A percentile compares a stretch with the other conserved stretches of the same genome.
Conservation (phyloP, 345 rosid genomes). For the Stellera chamaejasme region DNA sequence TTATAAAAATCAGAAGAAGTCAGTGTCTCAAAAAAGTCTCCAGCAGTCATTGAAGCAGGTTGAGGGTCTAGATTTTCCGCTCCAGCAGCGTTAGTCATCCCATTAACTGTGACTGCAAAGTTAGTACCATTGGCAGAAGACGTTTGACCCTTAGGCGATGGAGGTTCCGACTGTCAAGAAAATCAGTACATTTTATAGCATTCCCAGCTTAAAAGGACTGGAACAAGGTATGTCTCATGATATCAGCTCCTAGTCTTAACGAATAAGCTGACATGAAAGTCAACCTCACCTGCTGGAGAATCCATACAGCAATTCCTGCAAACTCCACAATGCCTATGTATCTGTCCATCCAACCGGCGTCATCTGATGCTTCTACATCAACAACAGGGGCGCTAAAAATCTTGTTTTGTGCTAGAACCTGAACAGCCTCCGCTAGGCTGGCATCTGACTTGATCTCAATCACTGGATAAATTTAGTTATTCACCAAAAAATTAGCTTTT, state of each 20-base stretch:
- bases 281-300: conserved; percentile 63
- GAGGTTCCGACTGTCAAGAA: conserved; percentile 60
- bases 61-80: conserved; percentile 44
- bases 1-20: conserved; percentile 70
- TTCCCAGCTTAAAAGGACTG: not conserved
- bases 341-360: conserved; percentile 80
- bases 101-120: conserved; percentile 36
- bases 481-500: too few species aligned
- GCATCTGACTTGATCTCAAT: conserved; percentile 74
- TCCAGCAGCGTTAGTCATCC: conserved; percentile 31
- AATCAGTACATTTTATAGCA: not conserved
- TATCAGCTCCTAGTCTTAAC: too few species aligned
- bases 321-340: conserved; percentile 86
- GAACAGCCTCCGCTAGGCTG: conserved; percentile 75
- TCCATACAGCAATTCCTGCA: conserved; percentile 89
- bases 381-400: conserved; percentile 76
- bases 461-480: conserved; percentile 27
- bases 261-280: too few species aligned
- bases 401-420: conserved; percentile 45
- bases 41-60: conserved; percentile 65
- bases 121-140: conserved; percentile 24
- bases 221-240: too few species aligned
- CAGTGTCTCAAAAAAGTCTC: conserved; percentile 72
- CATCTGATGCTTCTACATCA: conserved; percentile 67
- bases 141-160: conserved; percentile 64